phyloP scores from a whole-genome alignment of 2,329 filamentous ascomycete genomes.

The Fusarium decemcellulare region DNA sequence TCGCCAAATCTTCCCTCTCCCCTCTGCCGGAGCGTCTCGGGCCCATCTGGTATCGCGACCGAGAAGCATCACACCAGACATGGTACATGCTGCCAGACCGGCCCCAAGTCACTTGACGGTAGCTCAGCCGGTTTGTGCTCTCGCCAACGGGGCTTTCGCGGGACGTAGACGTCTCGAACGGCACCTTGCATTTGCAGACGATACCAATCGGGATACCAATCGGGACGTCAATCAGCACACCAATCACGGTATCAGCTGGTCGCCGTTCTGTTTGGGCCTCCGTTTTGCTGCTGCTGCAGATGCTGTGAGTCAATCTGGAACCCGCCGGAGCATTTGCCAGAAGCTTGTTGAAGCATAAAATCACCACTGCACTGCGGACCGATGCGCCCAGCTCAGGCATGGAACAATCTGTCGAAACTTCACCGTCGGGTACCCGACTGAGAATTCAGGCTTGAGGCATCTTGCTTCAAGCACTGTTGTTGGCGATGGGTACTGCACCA shows the following conservation, averaged over 20 bases:
- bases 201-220: conserved; percentile 44
- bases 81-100: conserved; percentile 43
- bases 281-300: conserved; percentile 31
- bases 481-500: conserved; percentile 34
- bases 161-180: conserved; percentile 47
- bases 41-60: conserved; percentile 39
- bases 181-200: conserved; percentile 48
- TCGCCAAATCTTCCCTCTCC: conserved; percentile 38
- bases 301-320: conserved; percentile 41
- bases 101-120: conserved; percentile 43
- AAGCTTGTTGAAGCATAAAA: conserved; percentile 35
- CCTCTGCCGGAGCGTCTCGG: conserved; percentile 37
- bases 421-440: conserved; percentile 31
- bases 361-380: conserved; percentile 40
- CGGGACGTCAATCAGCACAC: conserved; percentile 33
- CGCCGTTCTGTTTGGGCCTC: conserved; percentile 37
- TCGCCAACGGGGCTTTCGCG: conserved; percentile 43
- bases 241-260: conserved; percentile 36
- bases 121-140: conserved; percentile 45
- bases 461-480: conserved; percentile 26
- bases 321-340: conserved; percentile 29
- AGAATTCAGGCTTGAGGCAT: conserved; percentile 32
- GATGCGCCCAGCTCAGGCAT: conserved; percentile 34
- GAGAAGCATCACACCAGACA: conserved; percentile 41
- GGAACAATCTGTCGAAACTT: conserved; percentile 43